Evolutionary conservation across 2,329 filamentous ascomycete species (phyloP), one percentile per base, ranked within the genome.

Genomic region (Clonostachys rhizophaga): DNA sequence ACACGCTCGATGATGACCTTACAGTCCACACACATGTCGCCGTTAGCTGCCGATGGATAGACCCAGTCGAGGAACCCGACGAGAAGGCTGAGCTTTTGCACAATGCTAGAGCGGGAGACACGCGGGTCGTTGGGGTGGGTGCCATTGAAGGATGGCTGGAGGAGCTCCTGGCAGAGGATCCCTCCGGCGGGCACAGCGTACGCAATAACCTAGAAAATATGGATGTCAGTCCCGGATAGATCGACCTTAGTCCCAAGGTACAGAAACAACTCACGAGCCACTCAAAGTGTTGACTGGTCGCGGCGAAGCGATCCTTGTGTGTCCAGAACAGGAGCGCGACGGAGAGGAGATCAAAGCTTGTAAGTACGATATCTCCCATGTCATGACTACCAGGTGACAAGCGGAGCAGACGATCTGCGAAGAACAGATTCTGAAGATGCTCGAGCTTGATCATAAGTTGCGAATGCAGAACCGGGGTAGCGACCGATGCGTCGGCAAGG

Each of bases 361-460:
- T 63, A 2, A 65, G 57, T 20, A 76, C 55, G 7, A 75, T 59
- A 37, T 73, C 65, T 1, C 64, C 64, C 13, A 64, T 59, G n/a
- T 58, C 58, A 3, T 34, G 46, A 36, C 36, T n/a, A 11, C 46
- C 20, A 6, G 35, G 24, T 16, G 18, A 41, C 48, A 74, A 76
- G 45, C 73, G 67, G 18, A 83, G 64, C 1, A 82, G 70, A 17
- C 80, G 67, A 52, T 83, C 74, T 33, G 83, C 64, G 24, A 83
- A 70, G 51, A 84, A 82, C 7, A 76, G 64, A 43, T 79, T 81
- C 41, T 81, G 74, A 1, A 80, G 62, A 42, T 77, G 71, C 43
- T 73, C 68, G 4, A 79, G 65, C 7, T 67, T 66, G 2, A 76
- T 59, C 5, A 78, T 59, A n/a, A 75, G 64, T 5, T 72, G 61